These are phyloP conservation scores for Lagenidium sp. DNA, from an alignment of 352 stramenopile species.

Conservation along the genomic window DNA sequence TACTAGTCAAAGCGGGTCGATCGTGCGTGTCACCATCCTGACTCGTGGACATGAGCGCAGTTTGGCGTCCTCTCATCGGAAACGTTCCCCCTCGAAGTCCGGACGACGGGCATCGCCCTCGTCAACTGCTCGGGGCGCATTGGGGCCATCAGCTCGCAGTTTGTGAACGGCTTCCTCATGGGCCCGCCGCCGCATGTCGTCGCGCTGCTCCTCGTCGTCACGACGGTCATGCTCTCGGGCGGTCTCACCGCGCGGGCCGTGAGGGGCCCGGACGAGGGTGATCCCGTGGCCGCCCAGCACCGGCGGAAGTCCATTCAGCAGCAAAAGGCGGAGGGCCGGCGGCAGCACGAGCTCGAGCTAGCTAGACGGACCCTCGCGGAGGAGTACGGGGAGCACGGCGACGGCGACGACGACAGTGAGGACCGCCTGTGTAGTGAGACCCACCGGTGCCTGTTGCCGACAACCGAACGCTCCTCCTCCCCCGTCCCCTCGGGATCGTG, in stretches of 20 bases:
- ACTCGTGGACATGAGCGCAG: too few relatives aligned
- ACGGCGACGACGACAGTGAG: constrained; percentile 5
- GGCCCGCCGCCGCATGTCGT: constrained; percentile 62
- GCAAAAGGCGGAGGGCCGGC: neutral
- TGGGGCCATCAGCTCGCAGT: constrained; percentile 87
- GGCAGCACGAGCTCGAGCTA: constrained; percentile 2
- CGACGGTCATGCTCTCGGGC: constrained; percentile 62
- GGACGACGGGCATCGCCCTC: constrained; percentile 85
- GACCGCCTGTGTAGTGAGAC: constrained; percentile 10
- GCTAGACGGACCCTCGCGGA: constrained; percentile 5
- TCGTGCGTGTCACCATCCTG: too few relatives aligned
- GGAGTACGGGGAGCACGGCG: constrained; percentile 12
- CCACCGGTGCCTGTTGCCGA: neutral
- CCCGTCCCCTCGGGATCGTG: too few relatives aligned
- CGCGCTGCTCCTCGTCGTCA: constrained; percentile 72
- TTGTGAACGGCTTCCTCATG: constrained; percentile 85
- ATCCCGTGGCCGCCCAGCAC: constrained; percentile 6
- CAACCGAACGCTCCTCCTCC: neutral
- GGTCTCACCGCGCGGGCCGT: constrained; percentile 34
- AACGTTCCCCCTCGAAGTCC: constrained; percentile 82
- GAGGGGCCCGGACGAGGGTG: constrained; percentile 13
- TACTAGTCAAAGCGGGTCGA: too few relatives aligned
- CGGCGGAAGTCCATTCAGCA: neutral
- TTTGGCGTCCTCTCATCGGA: constrained; percentile 87
- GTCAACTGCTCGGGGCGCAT: constrained; percentile 84